Percentiles rank a stretch among this genome's conserved stretches.
Evolutionary conservation across 257 asterid species (phyloP).

Genomic region (Asclepias syriaca): DNA sequence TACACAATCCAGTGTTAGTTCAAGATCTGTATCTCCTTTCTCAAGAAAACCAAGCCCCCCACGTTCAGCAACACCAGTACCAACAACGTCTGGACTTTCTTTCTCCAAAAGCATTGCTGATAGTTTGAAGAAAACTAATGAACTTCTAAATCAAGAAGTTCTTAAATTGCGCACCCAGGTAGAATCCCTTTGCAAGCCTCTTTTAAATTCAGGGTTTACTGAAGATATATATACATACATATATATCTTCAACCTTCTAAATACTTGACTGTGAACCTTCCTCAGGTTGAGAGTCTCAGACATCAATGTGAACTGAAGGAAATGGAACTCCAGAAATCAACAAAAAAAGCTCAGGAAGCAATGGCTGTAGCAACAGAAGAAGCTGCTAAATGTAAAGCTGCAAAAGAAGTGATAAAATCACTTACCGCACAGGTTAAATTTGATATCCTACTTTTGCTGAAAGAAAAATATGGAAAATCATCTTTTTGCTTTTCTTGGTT

Average conservation of each 20-base stretch:
- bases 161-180: slow-evolving; percentile 81
- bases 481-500: neutral
- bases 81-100: slow-evolving; percentile 85
- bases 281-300: slow-evolving; percentile 63
- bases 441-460: neutral
- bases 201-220: slow-evolving; percentile 11
- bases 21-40: slow-evolving; percentile 90
- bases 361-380: slow-evolving; percentile 77
- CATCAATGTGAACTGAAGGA: slow-evolving; percentile 77
- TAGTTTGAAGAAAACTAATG: slow-evolving; percentile 81
- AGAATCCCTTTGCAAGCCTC: slow-evolving; percentile 10
- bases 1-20: slow-evolving; percentile 58
- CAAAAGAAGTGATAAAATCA: slow-evolving; percentile 88
- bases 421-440: slow-evolving; percentile 77
- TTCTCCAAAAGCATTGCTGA: slow-evolving; percentile 72
- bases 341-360: slow-evolving; percentile 81
- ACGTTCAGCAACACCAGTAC: slow-evolving; percentile 86
- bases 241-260: neutral
- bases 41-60: slow-evolving; percentile 89
- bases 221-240: neutral
- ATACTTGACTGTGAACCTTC: slow-evolving; percentile 17
- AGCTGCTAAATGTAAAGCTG: slow-evolving; percentile 87
- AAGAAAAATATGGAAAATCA: neutral
- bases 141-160: slow-evolving; percentile 76
- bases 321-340: slow-evolving; percentile 60